Evolutionary conservation across 1,284 basidiomycete genomes (phyloP).

Genomic region (Erythrobasidium hasegawianum): DNA sequence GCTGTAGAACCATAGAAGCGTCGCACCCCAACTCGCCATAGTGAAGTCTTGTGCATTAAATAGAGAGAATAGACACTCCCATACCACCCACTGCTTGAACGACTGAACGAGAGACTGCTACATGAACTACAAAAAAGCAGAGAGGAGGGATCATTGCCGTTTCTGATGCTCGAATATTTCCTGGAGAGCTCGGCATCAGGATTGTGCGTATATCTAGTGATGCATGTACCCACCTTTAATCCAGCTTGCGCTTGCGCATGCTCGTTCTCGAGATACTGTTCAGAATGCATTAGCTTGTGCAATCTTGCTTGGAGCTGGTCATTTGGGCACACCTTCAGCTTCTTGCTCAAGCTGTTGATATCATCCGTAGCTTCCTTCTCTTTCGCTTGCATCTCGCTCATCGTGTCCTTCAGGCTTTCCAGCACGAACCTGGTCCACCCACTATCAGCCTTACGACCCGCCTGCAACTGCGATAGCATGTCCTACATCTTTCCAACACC

Average conservation of each 20-base stretch:
- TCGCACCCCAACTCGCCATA: no score
- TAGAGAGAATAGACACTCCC: no score
- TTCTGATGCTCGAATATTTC: constrained; percentile 34
- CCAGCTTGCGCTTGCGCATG: constrained; percentile 32
- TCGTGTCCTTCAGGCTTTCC: constrained; percentile 22
- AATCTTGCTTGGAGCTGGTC: neutral
- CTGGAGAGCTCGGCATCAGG: no score
- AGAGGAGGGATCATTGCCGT: constrained; percentile 8
- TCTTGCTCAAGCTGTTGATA: constrained; percentile 29
- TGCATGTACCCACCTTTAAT: constrained; percentile 12
- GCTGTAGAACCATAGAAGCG: no score
- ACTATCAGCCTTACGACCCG: neutral
- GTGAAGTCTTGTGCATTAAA: no score
- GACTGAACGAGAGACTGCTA: neutral
- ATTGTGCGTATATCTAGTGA: no score
- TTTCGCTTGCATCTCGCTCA: constrained; percentile 6
- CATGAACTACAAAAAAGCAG: neutral
- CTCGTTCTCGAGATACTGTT: constrained; percentile 33
- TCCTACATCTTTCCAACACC: constrained; percentile 33
- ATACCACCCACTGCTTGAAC: constrained; percentile 1
- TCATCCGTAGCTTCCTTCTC: constrained; percentile 31
- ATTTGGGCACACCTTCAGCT: constrained; percentile 14
- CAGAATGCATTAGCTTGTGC: neutral
- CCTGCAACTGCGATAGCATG: neutral
- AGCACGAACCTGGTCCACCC: constrained; percentile 17